These are phyloP conservation scores for Physaria fendleri DNA, from an alignment of 345 rosid species.

Conservation along the genomic window DNA sequence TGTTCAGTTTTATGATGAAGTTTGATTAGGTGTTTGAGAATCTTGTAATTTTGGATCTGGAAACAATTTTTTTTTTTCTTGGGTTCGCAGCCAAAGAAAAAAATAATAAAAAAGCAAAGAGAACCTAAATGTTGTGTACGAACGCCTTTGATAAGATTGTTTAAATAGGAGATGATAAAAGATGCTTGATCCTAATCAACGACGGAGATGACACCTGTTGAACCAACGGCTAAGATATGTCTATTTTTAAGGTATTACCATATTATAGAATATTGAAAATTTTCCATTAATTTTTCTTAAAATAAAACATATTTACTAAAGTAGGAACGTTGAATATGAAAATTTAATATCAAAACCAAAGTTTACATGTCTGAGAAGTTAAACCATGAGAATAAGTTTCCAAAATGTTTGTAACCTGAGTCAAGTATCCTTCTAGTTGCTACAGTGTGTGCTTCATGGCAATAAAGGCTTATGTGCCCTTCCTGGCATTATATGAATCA, in stretches of 20 bases:
- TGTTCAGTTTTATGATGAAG: conserved; percentile 5
- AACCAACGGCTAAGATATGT: conserved; percentile 13
- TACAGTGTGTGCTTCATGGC: conserved; percentile 7
- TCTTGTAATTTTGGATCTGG: conserved; percentile 26
- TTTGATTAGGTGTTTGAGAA: too few relatives aligned
- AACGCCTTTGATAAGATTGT: conserved; percentile 23
- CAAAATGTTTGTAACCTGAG: conserved; percentile 1
- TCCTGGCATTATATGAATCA: conserved; percentile 20
- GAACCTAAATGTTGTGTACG: conserved; percentile 3
- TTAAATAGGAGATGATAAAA: conserved; percentile 7
- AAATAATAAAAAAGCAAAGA: neutral
- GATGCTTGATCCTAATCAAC: conserved; percentile 4
- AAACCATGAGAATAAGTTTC: conserved; percentile 2
- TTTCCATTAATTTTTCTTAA: too few relatives aligned
- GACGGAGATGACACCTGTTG: neutral
- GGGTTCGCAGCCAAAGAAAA: neutral
- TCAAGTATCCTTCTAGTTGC: conserved; percentile 14
- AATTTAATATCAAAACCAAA: too few relatives aligned
- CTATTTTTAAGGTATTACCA: neutral
- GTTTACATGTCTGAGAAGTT: too few relatives aligned
- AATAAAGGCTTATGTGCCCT: conserved; percentile 20
- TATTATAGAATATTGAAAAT: too few relatives aligned
- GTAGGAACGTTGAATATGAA: too few relatives aligned
- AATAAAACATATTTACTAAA: too few relatives aligned
- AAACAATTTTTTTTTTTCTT: neutral